A percentile compares a stretch with the other conserved stretches of the same genome.
These are phyloP conservation scores for Dactylella cylindrospora DNA, from an alignment of 2,329 filamentous ascomycete species.

Conservation along the genomic window DNA sequence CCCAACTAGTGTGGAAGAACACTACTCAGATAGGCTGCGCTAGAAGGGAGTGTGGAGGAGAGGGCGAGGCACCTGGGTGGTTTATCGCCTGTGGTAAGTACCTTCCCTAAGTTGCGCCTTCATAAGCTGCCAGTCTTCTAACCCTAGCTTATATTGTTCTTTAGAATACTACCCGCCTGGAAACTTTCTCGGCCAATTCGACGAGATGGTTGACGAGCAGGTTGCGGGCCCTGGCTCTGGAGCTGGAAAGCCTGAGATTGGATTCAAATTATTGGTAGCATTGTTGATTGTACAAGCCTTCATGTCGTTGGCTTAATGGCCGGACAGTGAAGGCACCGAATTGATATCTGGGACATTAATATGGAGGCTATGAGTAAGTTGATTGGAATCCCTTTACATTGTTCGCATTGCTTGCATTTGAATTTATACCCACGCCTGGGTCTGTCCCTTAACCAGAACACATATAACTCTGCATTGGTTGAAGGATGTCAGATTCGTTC, in stretches of 20 bases:
- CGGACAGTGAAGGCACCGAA: too few relatives aligned
- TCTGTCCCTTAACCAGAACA: too few relatives aligned
- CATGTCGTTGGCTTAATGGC: slow-evolving; percentile 6
- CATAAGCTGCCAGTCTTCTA: not conserved
- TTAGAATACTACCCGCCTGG: slow-evolving; percentile 38
- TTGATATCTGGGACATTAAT: too few relatives aligned
- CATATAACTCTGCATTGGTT: too few relatives aligned
- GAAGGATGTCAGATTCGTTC: too few relatives aligned
- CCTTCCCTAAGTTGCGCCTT: not conserved
- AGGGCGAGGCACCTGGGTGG: slow-evolving; percentile 35
- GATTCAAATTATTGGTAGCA: slow-evolving; percentile 4
- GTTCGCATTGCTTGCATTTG: too few relatives aligned
- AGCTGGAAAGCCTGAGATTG: slow-evolving; percentile 1
- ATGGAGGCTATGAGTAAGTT: too few relatives aligned
- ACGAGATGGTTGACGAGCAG: slow-evolving; percentile 36
- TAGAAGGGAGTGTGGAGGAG: slow-evolving; percentile 48
- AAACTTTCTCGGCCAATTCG: slow-evolving; percentile 30
- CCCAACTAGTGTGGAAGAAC: slow-evolving; percentile 70
- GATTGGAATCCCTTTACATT: too few relatives aligned
- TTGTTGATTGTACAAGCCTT: slow-evolving; percentile 9
- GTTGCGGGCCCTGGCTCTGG: slow-evolving; percentile 31
- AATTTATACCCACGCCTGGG: too few relatives aligned
- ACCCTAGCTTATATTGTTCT: not conserved
- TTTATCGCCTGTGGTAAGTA: slow-evolving; percentile 39
- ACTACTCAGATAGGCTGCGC: slow-evolving; percentile 66